These are phyloP conservation scores for Paraphoma chrysanthemicola DNA, from an alignment of 2,329 filamentous ascomycete genomes.

Conservation along the genomic window DNA sequence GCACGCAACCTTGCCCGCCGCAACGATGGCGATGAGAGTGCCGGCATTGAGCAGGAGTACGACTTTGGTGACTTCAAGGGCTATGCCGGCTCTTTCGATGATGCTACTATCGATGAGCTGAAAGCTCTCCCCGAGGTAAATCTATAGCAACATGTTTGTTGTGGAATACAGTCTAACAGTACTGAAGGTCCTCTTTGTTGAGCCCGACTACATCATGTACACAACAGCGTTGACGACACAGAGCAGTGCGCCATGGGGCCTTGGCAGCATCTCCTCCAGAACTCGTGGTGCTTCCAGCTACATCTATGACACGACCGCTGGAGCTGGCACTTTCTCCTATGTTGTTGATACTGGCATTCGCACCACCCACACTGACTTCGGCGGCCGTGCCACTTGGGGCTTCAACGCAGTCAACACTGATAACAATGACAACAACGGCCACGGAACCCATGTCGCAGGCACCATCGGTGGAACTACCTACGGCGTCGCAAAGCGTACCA, in stretches of 20 bases:
- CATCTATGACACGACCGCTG: slow-evolving; percentile 34
- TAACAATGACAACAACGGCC: slow-evolving; percentile 35
- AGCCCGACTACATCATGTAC: slow-evolving; percentile 37
- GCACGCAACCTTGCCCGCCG: slow-evolving; percentile 35
- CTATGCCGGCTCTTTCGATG: slow-evolving; percentile 41
- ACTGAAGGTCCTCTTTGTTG: slow-evolving; percentile 30
- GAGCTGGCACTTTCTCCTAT: slow-evolving; percentile 50
- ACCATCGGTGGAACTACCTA: background rate
- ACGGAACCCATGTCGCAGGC: slow-evolving; percentile 17
- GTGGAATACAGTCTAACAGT: background rate
- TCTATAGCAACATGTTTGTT: background rate
- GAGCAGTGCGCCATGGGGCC: slow-evolving; percentile 34
- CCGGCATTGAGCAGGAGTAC: slow-evolving; percentile 31
- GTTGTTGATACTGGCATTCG: slow-evolving; percentile 70
- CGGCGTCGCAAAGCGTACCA: background rate
- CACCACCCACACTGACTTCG: slow-evolving; percentile 55
- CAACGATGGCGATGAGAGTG: slow-evolving; percentile 5
- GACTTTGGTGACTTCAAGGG: slow-evolving; percentile 38
- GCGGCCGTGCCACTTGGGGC: slow-evolving; percentile 37
- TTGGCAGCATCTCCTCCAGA: slow-evolving; percentile 38
- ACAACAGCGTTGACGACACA: slow-evolving; percentile 24
- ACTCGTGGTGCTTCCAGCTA: slow-evolving; percentile 25
- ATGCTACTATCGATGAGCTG: slow-evolving; percentile 37
- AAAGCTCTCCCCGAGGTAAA: slow-evolving; percentile 36
- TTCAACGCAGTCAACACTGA: slow-evolving; percentile 33